phyloP scores from a whole-genome alignment of 176 grass and related monocot genomes.

The Echinochloa phyllopogon region DNA sequence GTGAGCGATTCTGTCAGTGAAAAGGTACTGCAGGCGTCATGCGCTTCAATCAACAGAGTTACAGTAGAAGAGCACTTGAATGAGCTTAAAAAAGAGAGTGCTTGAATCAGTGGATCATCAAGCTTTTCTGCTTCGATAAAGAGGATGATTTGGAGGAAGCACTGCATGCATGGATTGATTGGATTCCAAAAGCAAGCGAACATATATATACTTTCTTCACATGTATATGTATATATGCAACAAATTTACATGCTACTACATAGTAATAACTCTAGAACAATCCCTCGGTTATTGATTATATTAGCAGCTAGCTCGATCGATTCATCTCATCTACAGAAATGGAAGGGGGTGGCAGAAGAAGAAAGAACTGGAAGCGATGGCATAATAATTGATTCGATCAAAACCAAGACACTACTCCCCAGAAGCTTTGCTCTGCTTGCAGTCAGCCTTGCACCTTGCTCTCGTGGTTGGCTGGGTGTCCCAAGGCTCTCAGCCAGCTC shows the following conservation, averaged over 20 bases:
- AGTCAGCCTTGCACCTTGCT: neutral
- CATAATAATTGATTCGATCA: neutral
- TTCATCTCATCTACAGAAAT: neutral
- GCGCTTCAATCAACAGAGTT: neutral
- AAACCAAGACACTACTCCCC: conserved; percentile 14
- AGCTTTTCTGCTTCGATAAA: neutral
- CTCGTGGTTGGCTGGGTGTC: too few relatives aligned
- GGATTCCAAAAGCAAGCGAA: neutral
- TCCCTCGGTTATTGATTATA: conserved; percentile 33
- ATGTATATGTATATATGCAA: neutral
- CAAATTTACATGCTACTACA: conserved; percentile 20
- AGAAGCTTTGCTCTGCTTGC: neutral
- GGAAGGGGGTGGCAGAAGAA: neutral
- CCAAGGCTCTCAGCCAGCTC: neutral
- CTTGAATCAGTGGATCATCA: neutral
- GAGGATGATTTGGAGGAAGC: neutral
- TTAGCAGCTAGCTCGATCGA: neutral
- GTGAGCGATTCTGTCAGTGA: neutral
- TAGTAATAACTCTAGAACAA: conserved; percentile 1
- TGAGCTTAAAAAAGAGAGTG: neutral
- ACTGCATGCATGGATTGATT: neutral
- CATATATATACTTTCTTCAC: neutral
- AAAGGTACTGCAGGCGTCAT: neutral
- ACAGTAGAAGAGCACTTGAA: neutral
- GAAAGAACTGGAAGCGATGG: neutral